Base-by-base conservation (phyloP, 768 basidiomycete species). In the Phaffia tasmanica region DNA sequence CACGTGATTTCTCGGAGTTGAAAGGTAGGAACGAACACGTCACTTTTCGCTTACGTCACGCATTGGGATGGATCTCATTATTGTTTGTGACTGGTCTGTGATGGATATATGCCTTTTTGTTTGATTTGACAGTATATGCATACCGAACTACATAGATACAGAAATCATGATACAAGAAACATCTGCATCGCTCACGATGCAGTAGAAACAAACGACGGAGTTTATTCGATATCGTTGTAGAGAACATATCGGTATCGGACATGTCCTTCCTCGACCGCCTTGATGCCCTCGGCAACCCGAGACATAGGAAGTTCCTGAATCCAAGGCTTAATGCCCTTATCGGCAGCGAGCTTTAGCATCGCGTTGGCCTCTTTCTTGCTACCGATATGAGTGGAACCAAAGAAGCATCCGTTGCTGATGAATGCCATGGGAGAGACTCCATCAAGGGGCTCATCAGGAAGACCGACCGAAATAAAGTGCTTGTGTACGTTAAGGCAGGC, bases 281-380 rank as follows among this genome's bases (percentile, higher is more conserved):
- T 74, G 51, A 84, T 78, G 0, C 82, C 83, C 73, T 81, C 77
- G 51, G 74, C 77, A 6, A 77, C 79, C 21, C 82, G 76, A 66
- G 76, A 78, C 81, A 83, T 81, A 2, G 80, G 80, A 32, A 81
- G 42, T 70, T 73, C 73, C 60, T 70, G 56, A 64, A 79, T 74
- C 78, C 80, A 82, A 15, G 80, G 79, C 71, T 80, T 78, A 70
- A 85, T 75, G 1, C 77, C 76, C 74, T 85, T 81, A 69, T 81
- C 77, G 7, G 79, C 80, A 1, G 83, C 83, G 35, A 86, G 79
- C 60, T 82, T 74, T 48, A 85, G 78, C 84, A 85, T 86, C 64
- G 80, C 79, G 21, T 79, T 63, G n/a, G 78, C 80, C 29, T 85
- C 84, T 63, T 79, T 77, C 76, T 83, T 84, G 74, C 78, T 81